phyloP scores from a whole-genome alignment of 2,329 filamentous ascomycete species.

The Colletotrichum sp. region DNA sequence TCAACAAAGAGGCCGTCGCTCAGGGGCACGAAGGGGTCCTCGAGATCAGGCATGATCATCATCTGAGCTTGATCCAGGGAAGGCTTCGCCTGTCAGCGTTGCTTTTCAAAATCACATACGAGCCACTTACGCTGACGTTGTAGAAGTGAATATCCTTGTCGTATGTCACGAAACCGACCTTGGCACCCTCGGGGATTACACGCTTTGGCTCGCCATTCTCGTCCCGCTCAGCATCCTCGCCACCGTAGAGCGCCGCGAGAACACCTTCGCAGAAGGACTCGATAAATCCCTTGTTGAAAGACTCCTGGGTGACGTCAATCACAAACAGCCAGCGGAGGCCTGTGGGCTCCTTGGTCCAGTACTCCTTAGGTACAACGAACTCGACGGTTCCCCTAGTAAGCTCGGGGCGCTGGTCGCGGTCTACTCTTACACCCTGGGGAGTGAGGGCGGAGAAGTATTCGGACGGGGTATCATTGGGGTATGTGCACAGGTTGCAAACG shows the following conservation, averaged over 20 bases:
- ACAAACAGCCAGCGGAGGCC: conserved; percentile 88
- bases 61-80: conserved; percentile 89
- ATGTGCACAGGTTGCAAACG: conserved; percentile 97
- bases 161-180: conserved; percentile 93
- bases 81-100: conserved; percentile 49
- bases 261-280: conserved; percentile 92
- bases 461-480: conserved; percentile 89
- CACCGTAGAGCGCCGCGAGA: conserved; percentile 81
- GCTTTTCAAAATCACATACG: not conserved
- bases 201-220: conserved; percentile 59
- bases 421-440: conserved; percentile 83
- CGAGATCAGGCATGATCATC: conserved; percentile 97
- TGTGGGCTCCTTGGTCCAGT: conserved; percentile 94
- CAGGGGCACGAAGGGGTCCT: conserved; percentile 93
- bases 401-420: conserved; percentile 88
- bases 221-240: conserved; percentile 58
- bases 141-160: conserved; percentile 99
- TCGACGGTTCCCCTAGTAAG: conserved; percentile 92
- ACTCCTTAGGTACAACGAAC: conserved; percentile 96
- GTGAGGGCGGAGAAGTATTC: conserved; percentile 95
- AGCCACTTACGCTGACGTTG: conserved; percentile 79
- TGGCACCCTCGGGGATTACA: conserved; percentile 77
- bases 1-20: conserved; percentile 95
- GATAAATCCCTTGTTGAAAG: conserved; percentile 88
- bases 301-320: conserved; percentile 91